Conservation (phyloP, 345 rosid genomes). For the Pugionium dolabratum region DNA sequence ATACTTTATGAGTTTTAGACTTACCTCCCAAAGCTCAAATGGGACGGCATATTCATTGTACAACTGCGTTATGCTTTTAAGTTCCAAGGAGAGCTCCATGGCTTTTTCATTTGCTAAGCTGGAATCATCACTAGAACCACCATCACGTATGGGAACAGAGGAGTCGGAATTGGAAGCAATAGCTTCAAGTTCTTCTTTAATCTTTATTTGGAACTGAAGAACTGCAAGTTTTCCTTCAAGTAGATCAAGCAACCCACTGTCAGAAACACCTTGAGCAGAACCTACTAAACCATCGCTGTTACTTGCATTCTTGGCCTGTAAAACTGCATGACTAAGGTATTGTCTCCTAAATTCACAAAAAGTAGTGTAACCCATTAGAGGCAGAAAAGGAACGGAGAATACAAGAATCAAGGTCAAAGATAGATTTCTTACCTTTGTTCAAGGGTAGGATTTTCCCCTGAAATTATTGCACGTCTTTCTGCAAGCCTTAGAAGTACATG, state of each 20-base stretch:
- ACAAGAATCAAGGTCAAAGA: constrained; percentile 17
- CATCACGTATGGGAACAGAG: constrained; percentile 51
- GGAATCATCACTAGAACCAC: constrained; percentile 43
- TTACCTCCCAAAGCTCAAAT: constrained; percentile 97
- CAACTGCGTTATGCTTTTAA: constrained; percentile 90
- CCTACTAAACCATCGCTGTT: constrained; percentile 58
- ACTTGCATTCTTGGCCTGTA: constrained; percentile 92
- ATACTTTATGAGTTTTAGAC: constrained; percentile 17
- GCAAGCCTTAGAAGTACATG: constrained; percentile 89
- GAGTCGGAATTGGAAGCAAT: constrained; percentile 60
- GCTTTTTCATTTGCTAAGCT: constrained; percentile 67
- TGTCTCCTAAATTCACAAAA: constrained; percentile 62
- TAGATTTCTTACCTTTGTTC: constrained; percentile 67
- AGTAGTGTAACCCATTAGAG: constrained; percentile 30
- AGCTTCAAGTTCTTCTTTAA: constrained; percentile 79
- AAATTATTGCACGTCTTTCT: constrained; percentile 72
- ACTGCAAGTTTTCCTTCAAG: constrained; percentile 96
- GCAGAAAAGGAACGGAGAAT: constrained; percentile 23
- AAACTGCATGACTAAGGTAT: constrained; percentile 86
- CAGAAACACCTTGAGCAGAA: constrained; percentile 55
- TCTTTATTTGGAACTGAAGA: constrained; percentile 86
- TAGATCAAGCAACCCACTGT: constrained; percentile 83
- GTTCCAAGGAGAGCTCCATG: constrained; percentile 82
- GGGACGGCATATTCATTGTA: constrained; percentile 98
- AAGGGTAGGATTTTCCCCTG: constrained; percentile 62